Evolutionary conservation across 495 filamentous ascomycete genomes (phyloP).

Genomic region (Aspergillus bertholletiae): DNA sequence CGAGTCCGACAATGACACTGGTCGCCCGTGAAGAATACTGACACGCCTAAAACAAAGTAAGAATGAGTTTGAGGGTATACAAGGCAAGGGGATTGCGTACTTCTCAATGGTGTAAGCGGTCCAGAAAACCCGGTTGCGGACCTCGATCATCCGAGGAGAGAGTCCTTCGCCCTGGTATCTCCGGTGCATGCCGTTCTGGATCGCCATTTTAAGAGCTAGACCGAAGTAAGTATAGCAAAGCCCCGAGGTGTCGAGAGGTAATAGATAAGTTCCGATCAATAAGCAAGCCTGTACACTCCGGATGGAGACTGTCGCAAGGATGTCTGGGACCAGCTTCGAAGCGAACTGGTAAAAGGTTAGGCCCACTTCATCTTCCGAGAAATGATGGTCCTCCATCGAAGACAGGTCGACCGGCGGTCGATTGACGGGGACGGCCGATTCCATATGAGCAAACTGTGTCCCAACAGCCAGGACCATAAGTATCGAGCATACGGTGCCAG

Average conservation of each 20-base stretch:
- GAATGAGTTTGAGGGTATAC: neutral
- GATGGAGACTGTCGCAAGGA: conserved; percentile 50
- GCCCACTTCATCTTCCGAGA: conserved; percentile 50
- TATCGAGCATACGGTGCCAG: conserved; percentile 43
- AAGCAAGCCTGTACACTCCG: conserved; percentile 52
- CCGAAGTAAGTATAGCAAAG: conserved; percentile 51
- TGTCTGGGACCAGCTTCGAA: conserved; percentile 46
- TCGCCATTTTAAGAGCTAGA: conserved; percentile 46
- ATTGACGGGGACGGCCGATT: conserved; percentile 40
- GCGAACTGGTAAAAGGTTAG: conserved; percentile 52
- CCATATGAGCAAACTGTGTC: conserved; percentile 54
- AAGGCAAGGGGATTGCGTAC: conserved; percentile 16
- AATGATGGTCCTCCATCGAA: conserved; percentile 37
- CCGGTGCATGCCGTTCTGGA: conserved; percentile 54
- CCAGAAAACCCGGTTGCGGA: conserved; percentile 50
- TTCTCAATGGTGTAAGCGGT: conserved; percentile 50
- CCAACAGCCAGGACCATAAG: conserved; percentile 50
- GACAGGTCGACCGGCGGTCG: conserved; percentile 26
- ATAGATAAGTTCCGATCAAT: conserved; percentile 46
- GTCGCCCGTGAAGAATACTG: conserved; percentile 47
- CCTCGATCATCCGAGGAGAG: conserved; percentile 39
- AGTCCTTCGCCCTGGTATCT: conserved; percentile 45
- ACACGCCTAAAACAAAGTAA: conserved; percentile 26
- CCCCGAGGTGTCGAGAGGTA: conserved; percentile 48
- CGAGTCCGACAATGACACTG: conserved; percentile 38